Base-by-base conservation (phyloP, 345 rosid genomes). In the Brassica juncea region DNA sequence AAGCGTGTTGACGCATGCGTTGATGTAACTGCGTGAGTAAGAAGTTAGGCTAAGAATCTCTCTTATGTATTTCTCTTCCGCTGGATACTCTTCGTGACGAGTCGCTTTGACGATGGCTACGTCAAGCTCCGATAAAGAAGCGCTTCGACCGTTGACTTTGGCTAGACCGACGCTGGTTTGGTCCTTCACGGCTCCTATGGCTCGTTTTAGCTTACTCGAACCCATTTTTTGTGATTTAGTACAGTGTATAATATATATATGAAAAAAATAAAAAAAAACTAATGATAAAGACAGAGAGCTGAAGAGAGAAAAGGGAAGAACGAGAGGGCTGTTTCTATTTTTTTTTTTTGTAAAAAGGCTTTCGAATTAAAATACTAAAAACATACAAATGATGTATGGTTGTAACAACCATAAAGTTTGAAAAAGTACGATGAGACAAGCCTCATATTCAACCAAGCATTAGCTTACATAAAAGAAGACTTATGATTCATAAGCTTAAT, bases 31-130 rank as follows among this genome's bases (percentile, higher is more conserved):
- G 5, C 91, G 89, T 2, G 95, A 90, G 55, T 89, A 91, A 31
- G 89, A 84, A 2, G 99, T 91, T 59, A 92, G 78, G 83, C 92
- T 85, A 3, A 91, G 76, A 6, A 94, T 89, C 83, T 94, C 99
- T 65, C 93, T 84, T 11, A 91, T 74, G 78, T 91, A 82, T 49
- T 84, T 79, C 76, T 94, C 99, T 23, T 92, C 98, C 0, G 99
- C 97, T 0, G 99, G 99, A 73, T 81, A 78, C 68, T 89, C 97
- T 71, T 91, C 96, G 55, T 94, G 99, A 54, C 97, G 81, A 4
- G 98, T 94, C 21, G 97, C 97, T 82, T 92, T 94, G 4, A 94
- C 91, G 11, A 94, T 90, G 47, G 99, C 97, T 0, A 94, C 90
- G 35, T 91, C 97, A 0, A 92, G 89, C 73, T 92, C 97, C 0